Conservation (phyloP, 106 monocot genomes). For the Narthecium ossifragum region DNA sequence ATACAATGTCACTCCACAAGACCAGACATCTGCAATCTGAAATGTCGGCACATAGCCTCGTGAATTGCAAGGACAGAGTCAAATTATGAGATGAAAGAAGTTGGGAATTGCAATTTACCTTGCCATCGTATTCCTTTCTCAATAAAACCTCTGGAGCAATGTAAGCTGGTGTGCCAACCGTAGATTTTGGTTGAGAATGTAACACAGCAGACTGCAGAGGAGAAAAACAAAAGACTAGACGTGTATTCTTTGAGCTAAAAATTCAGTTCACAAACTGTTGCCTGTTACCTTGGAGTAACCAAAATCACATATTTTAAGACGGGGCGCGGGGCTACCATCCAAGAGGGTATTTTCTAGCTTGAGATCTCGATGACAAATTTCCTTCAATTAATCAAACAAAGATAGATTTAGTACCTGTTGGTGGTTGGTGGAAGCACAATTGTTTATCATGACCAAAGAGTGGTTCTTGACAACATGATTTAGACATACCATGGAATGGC, state of each 20-base stretch:
- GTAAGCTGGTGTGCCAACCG: constrained; percentile 13
- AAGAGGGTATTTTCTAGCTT: constrained; percentile 27
- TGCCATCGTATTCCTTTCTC: constrained; percentile 8
- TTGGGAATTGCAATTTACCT: background rate
- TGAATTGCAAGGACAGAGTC: background rate
- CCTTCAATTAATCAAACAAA: constrained; percentile 10
- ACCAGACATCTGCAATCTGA: background rate
- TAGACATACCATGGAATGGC: constrained; percentile 11
- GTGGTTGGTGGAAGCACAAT: too few relatives aligned
- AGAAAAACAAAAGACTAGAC: background rate
- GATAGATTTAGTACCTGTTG: background rate
- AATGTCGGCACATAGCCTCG: background rate
- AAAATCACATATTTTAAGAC: constrained; percentile 25
- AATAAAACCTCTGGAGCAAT: constrained; percentile 14
- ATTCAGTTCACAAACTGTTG: background rate
- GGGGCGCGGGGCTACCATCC: constrained; percentile 22
- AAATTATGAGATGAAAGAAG: background rate
- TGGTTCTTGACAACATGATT: too few relatives aligned
- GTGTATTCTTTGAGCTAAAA: too few relatives aligned
- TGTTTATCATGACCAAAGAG: too few relatives aligned
- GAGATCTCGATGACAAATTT: constrained; percentile 26
- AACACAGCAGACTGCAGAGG: constrained; percentile 1
- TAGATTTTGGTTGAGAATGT: constrained; percentile 13
- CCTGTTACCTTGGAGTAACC: constrained; percentile 22
- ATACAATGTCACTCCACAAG: background rate